Base-by-base conservation (phyloP, 306 rosid species). In the Castanea mollissima region DNA sequence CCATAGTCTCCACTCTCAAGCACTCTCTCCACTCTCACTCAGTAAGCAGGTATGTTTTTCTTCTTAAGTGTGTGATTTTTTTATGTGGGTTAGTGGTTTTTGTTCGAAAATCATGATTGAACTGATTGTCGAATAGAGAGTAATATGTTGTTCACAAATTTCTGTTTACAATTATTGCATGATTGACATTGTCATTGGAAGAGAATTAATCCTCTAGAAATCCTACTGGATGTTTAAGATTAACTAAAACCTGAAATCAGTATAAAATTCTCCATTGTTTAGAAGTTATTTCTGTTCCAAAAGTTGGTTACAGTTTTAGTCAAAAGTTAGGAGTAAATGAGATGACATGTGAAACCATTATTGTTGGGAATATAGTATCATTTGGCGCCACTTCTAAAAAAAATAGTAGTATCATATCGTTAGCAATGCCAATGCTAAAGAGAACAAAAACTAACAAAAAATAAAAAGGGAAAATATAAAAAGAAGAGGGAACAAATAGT, bases 391-490 rank as follows among this genome's bases (percentile, higher is more conserved):
- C 54, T 27, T 49, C 25, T 15, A 35, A 49, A 49, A 51, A 51
- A 23, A 78, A 31, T 25, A 70, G 2, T 7, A 38, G 10, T 38
- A 38, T 38, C 46, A 7, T 7, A 38, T 38, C 7, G 10, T 38
- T 38, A 1, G 46, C 46, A 38, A 38, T 0, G 10, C 2, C 2
- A 38, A 38, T 2, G 46, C 21, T 38, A 7, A 38, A 38, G 46
- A 63, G n/a, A 62, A 41, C 71, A 41, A 41, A 34, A 69, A 46
- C 46, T 71, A 12, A 55, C 58, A 80, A 31, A 74, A 27, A 25
- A 34, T 72, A 75, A 75, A 25, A 55, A 78, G n/a, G 73, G 54
- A 4, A 34, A 71, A 13, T 62, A 11, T 60, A 35, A 77, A 12
- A 10, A 49, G 15, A 59, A 71, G 7, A 34, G n/a, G 71, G 70